Conservation (phyloP, 1,284 basidiomycete species). For the Peniophora sp. region DNA sequence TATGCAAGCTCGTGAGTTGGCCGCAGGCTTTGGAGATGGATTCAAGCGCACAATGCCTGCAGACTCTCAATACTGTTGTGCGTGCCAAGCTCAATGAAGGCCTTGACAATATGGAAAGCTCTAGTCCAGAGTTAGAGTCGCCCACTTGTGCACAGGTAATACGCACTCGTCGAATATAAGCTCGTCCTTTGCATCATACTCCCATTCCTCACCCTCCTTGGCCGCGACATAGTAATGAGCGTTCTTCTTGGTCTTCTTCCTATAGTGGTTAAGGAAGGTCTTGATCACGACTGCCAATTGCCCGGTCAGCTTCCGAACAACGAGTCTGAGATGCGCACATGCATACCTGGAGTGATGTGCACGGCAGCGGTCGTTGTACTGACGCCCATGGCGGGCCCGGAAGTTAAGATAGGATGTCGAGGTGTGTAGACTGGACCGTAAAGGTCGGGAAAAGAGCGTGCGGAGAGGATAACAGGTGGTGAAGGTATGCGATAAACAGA, state of each 20-base stretch:
- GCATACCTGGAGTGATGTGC: constrained; percentile 43
- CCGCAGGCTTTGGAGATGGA: neutral
- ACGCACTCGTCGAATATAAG: constrained; percentile 57
- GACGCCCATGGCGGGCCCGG: constrained; percentile 33
- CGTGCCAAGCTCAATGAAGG: constrained; percentile 54
- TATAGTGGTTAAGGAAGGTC: constrained; percentile 56
- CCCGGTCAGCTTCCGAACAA: neutral
- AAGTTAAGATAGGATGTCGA: neutral
- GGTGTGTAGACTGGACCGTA: too few relatives aligned
- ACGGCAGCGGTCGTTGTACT: constrained; percentile 43
- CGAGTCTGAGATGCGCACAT: neutral
- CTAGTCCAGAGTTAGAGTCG: too few relatives aligned
- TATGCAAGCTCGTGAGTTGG: neutral
- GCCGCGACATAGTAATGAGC: constrained; percentile 15
- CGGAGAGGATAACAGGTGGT: too few relatives aligned
- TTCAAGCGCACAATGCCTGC: constrained; percentile 41
- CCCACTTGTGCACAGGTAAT: too few relatives aligned
- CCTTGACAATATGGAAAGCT: constrained; percentile 61
- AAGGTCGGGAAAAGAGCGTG: too few relatives aligned
- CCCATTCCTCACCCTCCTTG: constrained; percentile 17
- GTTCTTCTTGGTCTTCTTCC: constrained; percentile 32
- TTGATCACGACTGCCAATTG: constrained; percentile 33
- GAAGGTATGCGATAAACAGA: too few relatives aligned
- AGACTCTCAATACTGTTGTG: constrained; percentile 54
- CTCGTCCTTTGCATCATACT: constrained; percentile 44